Percentiles rank a stretch among this genome's conserved stretches.
Evolutionary conservation across 2,329 filamentous ascomycete genomes (phyloP).

Genomic region (Tolypocladium pustulatum): DNA sequence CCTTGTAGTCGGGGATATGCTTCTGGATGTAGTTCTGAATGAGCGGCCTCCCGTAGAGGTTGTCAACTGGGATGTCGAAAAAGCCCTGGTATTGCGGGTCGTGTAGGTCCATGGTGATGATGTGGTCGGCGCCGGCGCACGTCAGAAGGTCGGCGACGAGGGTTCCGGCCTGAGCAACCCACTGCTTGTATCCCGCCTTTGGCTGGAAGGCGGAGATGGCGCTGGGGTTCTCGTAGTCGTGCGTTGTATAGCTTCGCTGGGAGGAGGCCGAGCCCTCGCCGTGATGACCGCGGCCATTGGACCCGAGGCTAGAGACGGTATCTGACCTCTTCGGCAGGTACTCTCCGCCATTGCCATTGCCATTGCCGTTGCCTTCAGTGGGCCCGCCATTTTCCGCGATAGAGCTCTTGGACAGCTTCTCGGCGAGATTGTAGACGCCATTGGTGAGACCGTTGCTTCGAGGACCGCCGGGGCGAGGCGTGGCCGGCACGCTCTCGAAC

Average conservation of each 20-base stretch:
- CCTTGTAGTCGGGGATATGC: slow-evolving; percentile 72
- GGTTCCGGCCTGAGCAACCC: slow-evolving; percentile 95
- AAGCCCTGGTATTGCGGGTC: slow-evolving; percentile 97
- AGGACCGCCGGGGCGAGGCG: slow-evolving; percentile 63
- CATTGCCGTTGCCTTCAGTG: slow-evolving; percentile 11
- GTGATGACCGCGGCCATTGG: slow-evolving; percentile 24
- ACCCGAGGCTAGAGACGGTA: slow-evolving; percentile 21
- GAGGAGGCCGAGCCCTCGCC: slow-evolving; percentile 29
- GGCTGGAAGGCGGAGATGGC: slow-evolving; percentile 54
- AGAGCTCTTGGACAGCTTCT: slow-evolving; percentile 59
- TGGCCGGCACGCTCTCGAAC: slow-evolving; percentile 85
- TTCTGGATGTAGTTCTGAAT: slow-evolving; percentile 64
- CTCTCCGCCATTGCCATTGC: slow-evolving; percentile 16
- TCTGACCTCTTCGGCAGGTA: slow-evolving; percentile 25
- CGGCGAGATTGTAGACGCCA: slow-evolving; percentile 59
- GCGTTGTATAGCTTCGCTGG: slow-evolving; percentile 45
- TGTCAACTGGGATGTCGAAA: slow-evolving; percentile 97
- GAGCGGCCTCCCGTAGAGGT: slow-evolving; percentile 77
- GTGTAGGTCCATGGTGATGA: slow-evolving; percentile 96
- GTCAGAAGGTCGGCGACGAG: slow-evolving; percentile 89
- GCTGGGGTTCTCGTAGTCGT: slow-evolving; percentile 52
- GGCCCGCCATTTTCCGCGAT: slow-evolving; percentile 33
- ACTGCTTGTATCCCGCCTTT: slow-evolving; percentile 93
- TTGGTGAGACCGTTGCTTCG: slow-evolving; percentile 55
- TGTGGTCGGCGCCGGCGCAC: slow-evolving; percentile 90